Percentiles rank a stretch among this genome's conserved stretches.
These are phyloP conservation scores for Apophysomyces variabilis DNA, from an alignment of 371 early-diverging fungal species.

Conservation along the genomic window DNA sequence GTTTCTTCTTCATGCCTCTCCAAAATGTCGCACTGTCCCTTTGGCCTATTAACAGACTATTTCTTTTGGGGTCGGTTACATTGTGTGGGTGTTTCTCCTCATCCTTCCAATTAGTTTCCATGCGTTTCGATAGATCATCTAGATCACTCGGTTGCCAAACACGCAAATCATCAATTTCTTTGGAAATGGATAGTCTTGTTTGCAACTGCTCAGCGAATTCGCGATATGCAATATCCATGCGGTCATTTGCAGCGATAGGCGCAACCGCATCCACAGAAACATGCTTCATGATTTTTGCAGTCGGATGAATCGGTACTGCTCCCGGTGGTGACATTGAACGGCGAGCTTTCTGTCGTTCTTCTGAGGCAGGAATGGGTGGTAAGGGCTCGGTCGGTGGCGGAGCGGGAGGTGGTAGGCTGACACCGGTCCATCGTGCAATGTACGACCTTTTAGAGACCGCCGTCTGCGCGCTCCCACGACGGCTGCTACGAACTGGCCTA, in stretches of 20 bases:
- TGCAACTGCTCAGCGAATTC: constrained; percentile 34
- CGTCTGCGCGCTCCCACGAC: constrained; percentile 21
- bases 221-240: constrained; percentile 23
- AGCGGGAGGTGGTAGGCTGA: constrained; percentile 23
- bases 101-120: constrained; percentile 13
- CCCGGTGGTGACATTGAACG: constrained; percentile 1
- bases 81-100: constrained; percentile 13
- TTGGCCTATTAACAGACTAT: background rate
- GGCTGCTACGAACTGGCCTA: constrained; percentile 19
- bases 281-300: background rate
- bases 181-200: constrained; percentile 26
- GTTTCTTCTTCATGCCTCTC: constrained; percentile 37
- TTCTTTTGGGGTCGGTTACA: constrained; percentile 10
- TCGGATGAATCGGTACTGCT: background rate
- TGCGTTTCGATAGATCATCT: constrained; percentile 21
- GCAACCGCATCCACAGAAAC: constrained; percentile 15
- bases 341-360: constrained; percentile 1
- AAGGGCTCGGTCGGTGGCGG: constrained; percentile 33
- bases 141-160: constrained; percentile 26
- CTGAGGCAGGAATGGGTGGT: constrained; percentile 23
- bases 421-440: constrained; percentile 26
- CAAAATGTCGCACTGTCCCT: constrained; percentile 27
- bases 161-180: constrained; percentile 30
- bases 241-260: constrained; percentile 11
- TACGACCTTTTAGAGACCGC: constrained; percentile 6